These are phyloP conservation scores for Geosmithia putterillii DNA, from an alignment of 2,329 filamentous ascomycete genomes.

Conservation along the genomic window DNA sequence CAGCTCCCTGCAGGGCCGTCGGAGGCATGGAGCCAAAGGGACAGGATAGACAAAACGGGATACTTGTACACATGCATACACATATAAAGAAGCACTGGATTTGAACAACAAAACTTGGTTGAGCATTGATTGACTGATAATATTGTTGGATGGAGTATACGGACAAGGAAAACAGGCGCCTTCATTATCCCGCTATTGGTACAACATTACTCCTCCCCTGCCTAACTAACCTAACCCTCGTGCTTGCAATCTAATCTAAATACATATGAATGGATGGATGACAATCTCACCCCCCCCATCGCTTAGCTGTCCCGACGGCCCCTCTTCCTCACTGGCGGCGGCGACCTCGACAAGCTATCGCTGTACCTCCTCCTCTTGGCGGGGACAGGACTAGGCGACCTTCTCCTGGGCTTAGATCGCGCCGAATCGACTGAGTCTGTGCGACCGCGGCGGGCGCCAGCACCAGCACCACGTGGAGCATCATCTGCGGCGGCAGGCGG, in stretches of 20 bases:
- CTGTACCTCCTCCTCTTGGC: slow-evolving; percentile 9
- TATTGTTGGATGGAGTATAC: too few relatives aligned
- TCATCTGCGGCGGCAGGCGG: too few relatives aligned
- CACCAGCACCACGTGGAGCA: background rate
- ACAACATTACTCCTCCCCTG: too few relatives aligned
- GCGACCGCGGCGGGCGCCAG: slow-evolving; percentile 1
- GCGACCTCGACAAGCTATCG: slow-evolving; percentile 10
- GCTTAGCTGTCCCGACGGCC: slow-evolving; percentile 5
- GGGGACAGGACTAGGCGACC: slow-evolving; percentile 4
- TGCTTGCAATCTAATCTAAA: background rate
- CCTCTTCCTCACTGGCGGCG: slow-evolving; percentile 10
- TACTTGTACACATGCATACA: background rate
- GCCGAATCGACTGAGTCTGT: slow-evolving; percentile 2
- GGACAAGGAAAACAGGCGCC: background rate
- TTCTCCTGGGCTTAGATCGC: slow-evolving; percentile 1
- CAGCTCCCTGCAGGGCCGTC: too few relatives aligned
- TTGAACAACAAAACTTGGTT: background rate
- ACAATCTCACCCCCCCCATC: background rate
- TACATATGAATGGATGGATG: too few relatives aligned
- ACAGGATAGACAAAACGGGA: background rate
- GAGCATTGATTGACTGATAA: too few relatives aligned
- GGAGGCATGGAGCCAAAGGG: too few relatives aligned
- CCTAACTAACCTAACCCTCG: too few relatives aligned
- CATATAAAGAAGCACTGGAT: too few relatives aligned
- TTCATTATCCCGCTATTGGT: background rate